Evolutionary conservation across 2,329 filamentous ascomycete genomes (phyloP), one percentile per base, ranked within the genome.

Genomic region (Pseudocercospora eumusae): DNA sequence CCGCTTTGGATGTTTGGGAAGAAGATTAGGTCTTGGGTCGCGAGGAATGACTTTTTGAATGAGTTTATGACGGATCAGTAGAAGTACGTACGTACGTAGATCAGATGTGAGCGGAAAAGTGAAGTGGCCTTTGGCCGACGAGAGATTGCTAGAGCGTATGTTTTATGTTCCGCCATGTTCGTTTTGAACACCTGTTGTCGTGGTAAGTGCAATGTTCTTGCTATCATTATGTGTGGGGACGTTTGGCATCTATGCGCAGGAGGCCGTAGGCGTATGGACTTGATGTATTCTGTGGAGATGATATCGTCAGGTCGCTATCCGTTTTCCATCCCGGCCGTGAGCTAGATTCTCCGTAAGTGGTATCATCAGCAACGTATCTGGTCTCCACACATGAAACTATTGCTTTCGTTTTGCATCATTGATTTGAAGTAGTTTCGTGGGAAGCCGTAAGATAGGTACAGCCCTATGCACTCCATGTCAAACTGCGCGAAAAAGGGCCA

Each of bases 1-100:
- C 81, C 81, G 1, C 66, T 83, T 33, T 83, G 80, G 78, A 74
- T 83, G 7, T 82, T 73, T 65, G 81, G 81, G 4, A 83, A 83
- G 73, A 76, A 74, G 61, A 75, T 77, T 27, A 74, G 81, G 49
- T 75, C 75, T 31, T 56, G 72, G 63, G 81, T 80, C 60, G 76
- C 77, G 4, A 73, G 78, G 56, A 81, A 78, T 57, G 62, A 76
- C 59, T 74, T 69, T 50, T 61, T 74, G 64, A 67, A 69, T 45
- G 64, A 68, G 6, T 73, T 74, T 31, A 73, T 73, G 72, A 68
- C 54, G 23, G 71, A 73, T 28, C 47, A 52, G 45, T 50, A 50
- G 45, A 50, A n/a, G n/a, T 4, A 28, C 3, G 6, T 25, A 28
- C 3, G 6, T 25, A 21, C 44, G 23, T 47, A 47, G 20, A 25